These are phyloP conservation scores for Neurospora tetraspora DNA, from an alignment of 495 filamentous ascomycete genomes.

Conservation along the genomic window DNA sequence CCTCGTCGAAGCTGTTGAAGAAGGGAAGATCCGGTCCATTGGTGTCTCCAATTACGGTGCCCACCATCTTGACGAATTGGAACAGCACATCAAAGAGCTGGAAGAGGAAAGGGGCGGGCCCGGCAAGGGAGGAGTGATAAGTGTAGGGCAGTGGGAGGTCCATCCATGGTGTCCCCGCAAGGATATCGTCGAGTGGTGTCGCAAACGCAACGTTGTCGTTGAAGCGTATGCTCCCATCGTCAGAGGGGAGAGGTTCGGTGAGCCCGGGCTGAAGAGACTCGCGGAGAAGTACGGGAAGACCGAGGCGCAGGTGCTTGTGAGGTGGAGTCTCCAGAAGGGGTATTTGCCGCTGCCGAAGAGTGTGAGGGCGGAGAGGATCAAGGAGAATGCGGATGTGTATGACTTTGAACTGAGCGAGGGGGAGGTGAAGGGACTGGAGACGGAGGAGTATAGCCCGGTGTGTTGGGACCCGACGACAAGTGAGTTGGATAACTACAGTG, in stretches of 20 bases:
- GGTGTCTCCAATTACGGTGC: slow-evolving; percentile 63
- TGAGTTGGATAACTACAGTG: slow-evolving; percentile 5
- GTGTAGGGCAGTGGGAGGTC: slow-evolving; percentile 80
- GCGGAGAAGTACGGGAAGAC: slow-evolving; percentile 63
- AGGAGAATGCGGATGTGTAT: slow-evolving; percentile 67
- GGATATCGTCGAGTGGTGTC: slow-evolving; percentile 70
- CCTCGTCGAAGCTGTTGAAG: slow-evolving; percentile 48
- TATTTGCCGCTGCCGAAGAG: slow-evolving; percentile 71
- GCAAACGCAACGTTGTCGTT: slow-evolving; percentile 55
- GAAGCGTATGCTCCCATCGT: slow-evolving; percentile 79
- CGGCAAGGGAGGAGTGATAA: slow-evolving; percentile 56
- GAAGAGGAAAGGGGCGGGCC: slow-evolving; percentile 43
- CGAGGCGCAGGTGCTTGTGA: slow-evolving; percentile 66
- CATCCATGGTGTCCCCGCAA: slow-evolving; percentile 78
- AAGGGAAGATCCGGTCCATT: slow-evolving; percentile 53
- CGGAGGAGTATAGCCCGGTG: slow-evolving; percentile 50
- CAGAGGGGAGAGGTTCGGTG: slow-evolving; percentile 53
- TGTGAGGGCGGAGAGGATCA: slow-evolving; percentile 54
- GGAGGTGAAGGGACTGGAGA: slow-evolving; percentile 47
- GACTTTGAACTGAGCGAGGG: slow-evolving; percentile 66
- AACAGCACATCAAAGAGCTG: slow-evolving; percentile 60
- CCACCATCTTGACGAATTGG: slow-evolving; percentile 61
- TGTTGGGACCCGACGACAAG: slow-evolving; percentile 56
- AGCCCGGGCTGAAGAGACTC: slow-evolving; percentile 49
- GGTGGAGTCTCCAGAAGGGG: slow-evolving; percentile 83